These are phyloP conservation scores for Lentinus tigrinus DNA, from an alignment of 768 basidiomycete genomes.

Conservation along the genomic window DNA sequence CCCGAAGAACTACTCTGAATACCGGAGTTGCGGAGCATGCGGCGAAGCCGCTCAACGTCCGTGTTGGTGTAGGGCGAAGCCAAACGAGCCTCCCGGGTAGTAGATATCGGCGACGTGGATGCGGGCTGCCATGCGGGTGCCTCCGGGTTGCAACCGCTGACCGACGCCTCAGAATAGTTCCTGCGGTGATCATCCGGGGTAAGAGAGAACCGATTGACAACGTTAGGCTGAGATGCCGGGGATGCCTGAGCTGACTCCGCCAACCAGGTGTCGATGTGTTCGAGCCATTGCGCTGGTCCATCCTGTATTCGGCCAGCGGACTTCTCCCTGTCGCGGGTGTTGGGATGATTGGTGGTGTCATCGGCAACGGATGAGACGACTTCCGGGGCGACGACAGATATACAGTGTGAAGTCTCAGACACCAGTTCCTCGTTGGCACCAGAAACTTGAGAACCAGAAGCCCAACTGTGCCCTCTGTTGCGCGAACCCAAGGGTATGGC, in stretches of 20 bases:
- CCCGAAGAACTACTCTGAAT: not conserved
- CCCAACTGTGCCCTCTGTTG: not conserved
- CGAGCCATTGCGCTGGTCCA: not conserved
- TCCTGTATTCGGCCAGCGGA: not conserved
- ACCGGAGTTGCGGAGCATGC: slow-evolving; percentile 4
- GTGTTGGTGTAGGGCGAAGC: not conserved
- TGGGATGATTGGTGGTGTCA: too few relatives aligned
- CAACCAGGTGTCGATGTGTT: slow-evolving; percentile 13
- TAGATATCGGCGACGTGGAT: too few relatives aligned
- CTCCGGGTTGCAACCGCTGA: too few relatives aligned
- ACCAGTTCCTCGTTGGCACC: too few relatives aligned
- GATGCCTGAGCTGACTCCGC: not conserved
- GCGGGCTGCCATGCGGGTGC: not conserved
- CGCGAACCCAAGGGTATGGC: not conserved
- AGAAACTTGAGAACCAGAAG: too few relatives aligned
- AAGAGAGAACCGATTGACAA: too few relatives aligned
- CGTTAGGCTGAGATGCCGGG: not conserved
- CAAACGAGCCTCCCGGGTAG: not conserved
- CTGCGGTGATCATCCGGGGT: too few relatives aligned
- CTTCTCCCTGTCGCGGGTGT: not conserved
- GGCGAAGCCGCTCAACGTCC: not conserved
- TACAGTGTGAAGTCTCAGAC: too few relatives aligned
- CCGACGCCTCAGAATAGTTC: too few relatives aligned
- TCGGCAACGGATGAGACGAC: too few relatives aligned
- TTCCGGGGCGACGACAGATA: too few relatives aligned